A percentile compares a stretch with the other conserved stretches of the same genome.
Conservation (phyloP, 139 green algal species). For the Tetradesmus lagerheimii region DNA sequence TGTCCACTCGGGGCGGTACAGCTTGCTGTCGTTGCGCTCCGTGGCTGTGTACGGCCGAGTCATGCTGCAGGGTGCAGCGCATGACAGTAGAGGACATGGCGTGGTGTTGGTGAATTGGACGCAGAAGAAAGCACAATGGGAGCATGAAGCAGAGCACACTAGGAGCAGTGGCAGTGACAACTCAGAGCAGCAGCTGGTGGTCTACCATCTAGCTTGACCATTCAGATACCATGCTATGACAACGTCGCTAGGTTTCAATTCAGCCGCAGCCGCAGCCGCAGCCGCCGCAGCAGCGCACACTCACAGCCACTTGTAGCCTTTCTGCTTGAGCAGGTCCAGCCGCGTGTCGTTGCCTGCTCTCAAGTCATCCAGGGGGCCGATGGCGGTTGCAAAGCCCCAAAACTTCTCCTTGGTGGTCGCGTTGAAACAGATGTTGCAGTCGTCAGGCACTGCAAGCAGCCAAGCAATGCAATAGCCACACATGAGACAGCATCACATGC, state of each 20-base stretch:
- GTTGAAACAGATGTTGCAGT: slow-evolving; percentile 53
- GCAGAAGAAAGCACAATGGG: too few relatives aligned
- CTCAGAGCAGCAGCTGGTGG: neutral
- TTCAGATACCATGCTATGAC: too few relatives aligned
- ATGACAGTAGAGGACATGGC: too few relatives aligned
- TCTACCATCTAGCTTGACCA: too few relatives aligned
- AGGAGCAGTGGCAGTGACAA: neutral
- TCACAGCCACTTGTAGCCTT: slow-evolving; percentile 50
- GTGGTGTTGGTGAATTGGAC: too few relatives aligned
- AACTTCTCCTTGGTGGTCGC: slow-evolving; percentile 47
- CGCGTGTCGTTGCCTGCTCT: slow-evolving; percentile 38
- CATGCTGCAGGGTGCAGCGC: slow-evolving; percentile 47
- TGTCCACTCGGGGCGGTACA: slow-evolving; percentile 39
- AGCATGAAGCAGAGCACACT: too few relatives aligned
- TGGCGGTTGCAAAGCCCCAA: slow-evolving; percentile 52
- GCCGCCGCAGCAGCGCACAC: neutral
- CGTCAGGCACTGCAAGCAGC: slow-evolving; percentile 14
- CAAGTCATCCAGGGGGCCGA: slow-evolving; percentile 48
- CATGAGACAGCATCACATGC: neutral
- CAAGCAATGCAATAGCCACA: neutral
- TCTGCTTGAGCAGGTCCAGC: slow-evolving; percentile 40
- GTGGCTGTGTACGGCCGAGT: slow-evolving; percentile 49
- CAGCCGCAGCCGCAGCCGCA: neutral
- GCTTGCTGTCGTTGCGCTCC: slow-evolving; percentile 36
- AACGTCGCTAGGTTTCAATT: too few relatives aligned